Conservation (phyloP, 2,329 filamentous ascomycete species). For the Phoma sp. region DNA sequence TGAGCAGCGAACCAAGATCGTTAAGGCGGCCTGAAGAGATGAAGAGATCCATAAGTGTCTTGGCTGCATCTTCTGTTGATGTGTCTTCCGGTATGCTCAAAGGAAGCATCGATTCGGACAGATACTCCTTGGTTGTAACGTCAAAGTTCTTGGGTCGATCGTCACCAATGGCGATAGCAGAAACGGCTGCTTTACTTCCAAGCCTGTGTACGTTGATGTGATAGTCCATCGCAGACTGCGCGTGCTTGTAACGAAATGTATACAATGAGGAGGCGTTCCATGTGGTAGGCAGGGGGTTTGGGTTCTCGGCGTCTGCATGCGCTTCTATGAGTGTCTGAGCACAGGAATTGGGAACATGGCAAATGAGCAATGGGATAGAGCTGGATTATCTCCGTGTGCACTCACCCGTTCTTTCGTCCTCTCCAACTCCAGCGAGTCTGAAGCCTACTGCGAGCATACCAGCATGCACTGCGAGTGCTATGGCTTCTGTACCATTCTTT, state of each 20-base stretch:
- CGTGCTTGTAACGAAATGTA: conserved; percentile 85
- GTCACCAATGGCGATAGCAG: conserved; percentile 78
- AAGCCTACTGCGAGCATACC: conserved; percentile 83
- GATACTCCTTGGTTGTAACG: conserved; percentile 73
- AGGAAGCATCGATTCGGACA: conserved; percentile 68
- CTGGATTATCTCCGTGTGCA: background rate
- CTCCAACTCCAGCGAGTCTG: conserved; percentile 79
- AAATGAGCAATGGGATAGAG: background rate
- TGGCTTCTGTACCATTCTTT: conserved; percentile 77
- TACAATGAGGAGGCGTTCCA: conserved; percentile 82
- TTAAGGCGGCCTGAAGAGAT: conserved; percentile 73
- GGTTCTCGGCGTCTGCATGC: conserved; percentile 61
- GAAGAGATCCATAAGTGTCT: conserved; percentile 65
- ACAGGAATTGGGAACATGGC: conserved; percentile 18
- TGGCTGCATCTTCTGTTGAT: conserved; percentile 53
- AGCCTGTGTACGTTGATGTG: conserved; percentile 82
- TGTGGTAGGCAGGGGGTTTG: conserved; percentile 70
- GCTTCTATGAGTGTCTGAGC: conserved; percentile 55
- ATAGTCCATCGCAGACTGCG: conserved; percentile 83
- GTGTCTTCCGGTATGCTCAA: conserved; percentile 57
- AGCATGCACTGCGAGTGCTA: conserved; percentile 84
- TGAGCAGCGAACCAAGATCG: conserved; percentile 73
- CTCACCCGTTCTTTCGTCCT: conserved; percentile 77
- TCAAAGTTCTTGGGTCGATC: conserved; percentile 84
- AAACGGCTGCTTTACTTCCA: conserved; percentile 82